phyloP scores from a whole-genome alignment of 352 stramenopile species.

The Globisporangium irregulare region DNA sequence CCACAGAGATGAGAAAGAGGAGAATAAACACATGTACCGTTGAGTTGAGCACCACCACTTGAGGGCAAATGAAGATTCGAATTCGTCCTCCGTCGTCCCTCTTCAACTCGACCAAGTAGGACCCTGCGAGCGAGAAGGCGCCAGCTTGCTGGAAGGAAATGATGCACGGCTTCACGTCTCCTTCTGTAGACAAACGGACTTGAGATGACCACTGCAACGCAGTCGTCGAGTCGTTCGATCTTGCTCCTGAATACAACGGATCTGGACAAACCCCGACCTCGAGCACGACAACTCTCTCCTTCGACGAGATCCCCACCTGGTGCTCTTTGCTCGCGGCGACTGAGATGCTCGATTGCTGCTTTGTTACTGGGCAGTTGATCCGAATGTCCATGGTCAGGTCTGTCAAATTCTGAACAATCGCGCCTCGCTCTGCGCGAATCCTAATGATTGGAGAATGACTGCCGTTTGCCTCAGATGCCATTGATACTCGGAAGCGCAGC shows the following conservation, averaged over 20 bases:
- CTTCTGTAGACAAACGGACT: conserved; percentile 14
- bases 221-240: background rate
- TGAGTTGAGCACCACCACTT: conserved; percentile 56
- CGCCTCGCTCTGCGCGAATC: conserved; percentile 28
- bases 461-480: conserved; percentile 7
- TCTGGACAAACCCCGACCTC: conserved; percentile 9
- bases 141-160: conserved; percentile 9
- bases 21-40: conserved; percentile 31
- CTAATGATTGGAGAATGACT: conserved; percentile 26
- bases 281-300: conserved; percentile 15
- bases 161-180: conserved; percentile 20
- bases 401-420: conserved; percentile 16
- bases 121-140: conserved; percentile 16
- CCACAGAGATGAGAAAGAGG: background rate
- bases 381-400: conserved; percentile 6
- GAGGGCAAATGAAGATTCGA: conserved; percentile 39
- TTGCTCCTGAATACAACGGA: background rate
- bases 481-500: conserved; percentile 26
- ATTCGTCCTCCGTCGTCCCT: conserved; percentile 29
- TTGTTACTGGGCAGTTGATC: conserved; percentile 9
- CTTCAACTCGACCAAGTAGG: conserved; percentile 36
- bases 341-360: conserved; percentile 2
- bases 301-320: conserved; percentile 12
- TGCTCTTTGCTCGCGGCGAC: conserved; percentile 9
- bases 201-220: conserved; percentile 18